Conservation (phyloP, 2,329 filamentous ascomycete species). For the Alternaria infectoria region DNA sequence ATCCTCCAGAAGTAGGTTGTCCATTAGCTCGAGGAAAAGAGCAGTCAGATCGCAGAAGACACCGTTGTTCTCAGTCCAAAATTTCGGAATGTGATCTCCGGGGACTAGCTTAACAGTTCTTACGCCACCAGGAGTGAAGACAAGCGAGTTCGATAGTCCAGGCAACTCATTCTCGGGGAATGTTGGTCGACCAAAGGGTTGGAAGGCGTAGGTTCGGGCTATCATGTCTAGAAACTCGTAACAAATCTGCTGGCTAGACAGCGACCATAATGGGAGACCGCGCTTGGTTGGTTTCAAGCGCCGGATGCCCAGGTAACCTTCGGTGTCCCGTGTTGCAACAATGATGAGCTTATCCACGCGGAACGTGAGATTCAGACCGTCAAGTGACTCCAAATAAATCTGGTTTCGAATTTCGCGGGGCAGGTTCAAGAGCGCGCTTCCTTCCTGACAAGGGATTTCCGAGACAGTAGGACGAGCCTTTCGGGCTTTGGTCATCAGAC, state of each 20-base stretch:
- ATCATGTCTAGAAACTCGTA: background rate
- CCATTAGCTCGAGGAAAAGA: background rate
- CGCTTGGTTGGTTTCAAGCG: too few species aligned
- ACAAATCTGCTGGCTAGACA: background rate
- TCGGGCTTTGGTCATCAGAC: fast-evolving
- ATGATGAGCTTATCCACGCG: background rate
- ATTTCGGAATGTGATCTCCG: too few species aligned
- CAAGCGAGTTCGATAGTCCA: too few species aligned
- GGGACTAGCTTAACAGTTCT: too few species aligned
- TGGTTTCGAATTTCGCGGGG: background rate
- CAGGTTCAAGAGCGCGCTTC: background rate
- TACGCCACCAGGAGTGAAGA: too few species aligned
- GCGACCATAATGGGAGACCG: background rate
- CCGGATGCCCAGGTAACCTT: background rate
- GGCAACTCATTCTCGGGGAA: too few species aligned
- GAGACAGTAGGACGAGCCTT: background rate
- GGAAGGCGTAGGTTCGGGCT: background rate
- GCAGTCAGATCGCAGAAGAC: too few species aligned
- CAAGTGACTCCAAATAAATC: background rate
- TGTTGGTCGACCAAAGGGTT: too few species aligned
- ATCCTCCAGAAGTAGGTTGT: background rate
- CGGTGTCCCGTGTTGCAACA: background rate
- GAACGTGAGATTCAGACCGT: background rate
- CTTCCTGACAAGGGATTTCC: fast-evolving
- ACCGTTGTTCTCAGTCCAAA: too few species aligned